phyloP scores from a whole-genome alignment of 148 eudicot genomes.

The Cornus controversa region DNA sequence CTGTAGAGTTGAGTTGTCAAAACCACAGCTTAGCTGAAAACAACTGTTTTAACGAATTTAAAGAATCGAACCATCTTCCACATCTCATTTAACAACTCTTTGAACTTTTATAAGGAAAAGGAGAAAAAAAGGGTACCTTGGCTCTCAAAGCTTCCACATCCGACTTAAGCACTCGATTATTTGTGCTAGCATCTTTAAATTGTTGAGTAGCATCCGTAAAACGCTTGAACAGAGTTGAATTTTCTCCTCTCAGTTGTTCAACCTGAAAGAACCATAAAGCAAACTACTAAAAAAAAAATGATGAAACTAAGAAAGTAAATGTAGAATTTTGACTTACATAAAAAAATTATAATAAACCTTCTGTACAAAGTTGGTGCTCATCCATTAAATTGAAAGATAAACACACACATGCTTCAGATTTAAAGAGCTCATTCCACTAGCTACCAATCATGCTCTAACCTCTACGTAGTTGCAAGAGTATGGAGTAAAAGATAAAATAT shows the following conservation, averaged over 20 bases:
- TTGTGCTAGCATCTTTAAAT: slow-evolving; percentile 73
- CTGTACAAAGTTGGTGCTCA: neutral
- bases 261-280: slow-evolving; percentile 39
- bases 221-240: slow-evolving; percentile 62
- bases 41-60: too few species aligned
- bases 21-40: too few species aligned
- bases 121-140: slow-evolving; percentile 45
- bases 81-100: too few species aligned
- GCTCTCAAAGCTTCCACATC: slow-evolving; percentile 97
- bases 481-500: neutral
- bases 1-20: too few species aligned
- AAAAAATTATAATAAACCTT: too few species aligned
- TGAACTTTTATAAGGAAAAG: neutral
- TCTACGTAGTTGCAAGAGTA: neutral
- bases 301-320: neutral
- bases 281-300: neutral
- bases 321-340: neutral
- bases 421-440: neutral
- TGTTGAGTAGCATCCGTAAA: slow-evolving; percentile 70
- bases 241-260: slow-evolving; percentile 69
- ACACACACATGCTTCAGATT: too few species aligned
- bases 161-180: slow-evolving; percentile 85
- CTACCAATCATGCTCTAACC: too few species aligned
- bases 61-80: too few species aligned
- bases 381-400: neutral